phyloP scores from a whole-genome alignment of 169 alveolate species.

The Blepharisma undulans region DNA sequence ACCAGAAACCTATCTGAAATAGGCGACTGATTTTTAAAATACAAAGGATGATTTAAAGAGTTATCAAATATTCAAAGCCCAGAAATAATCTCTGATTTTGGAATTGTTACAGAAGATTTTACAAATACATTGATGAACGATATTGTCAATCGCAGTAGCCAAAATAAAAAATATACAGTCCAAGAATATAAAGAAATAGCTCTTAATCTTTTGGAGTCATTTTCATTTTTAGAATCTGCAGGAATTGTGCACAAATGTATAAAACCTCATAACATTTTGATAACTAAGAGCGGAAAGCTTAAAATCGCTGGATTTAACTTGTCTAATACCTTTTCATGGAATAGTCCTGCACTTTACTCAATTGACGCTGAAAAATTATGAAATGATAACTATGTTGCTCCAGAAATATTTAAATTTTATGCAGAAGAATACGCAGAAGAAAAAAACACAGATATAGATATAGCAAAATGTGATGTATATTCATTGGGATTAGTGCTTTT shows the following conservation, averaged over 20 bases:
- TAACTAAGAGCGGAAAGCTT: not conserved
- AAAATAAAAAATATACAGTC: not conserved
- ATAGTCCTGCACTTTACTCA: not conserved
- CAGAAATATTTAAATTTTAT: not conserved
- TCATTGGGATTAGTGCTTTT: not conserved
- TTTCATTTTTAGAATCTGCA: not conserved
- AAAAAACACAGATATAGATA: not conserved
- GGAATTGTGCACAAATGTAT: not conserved
- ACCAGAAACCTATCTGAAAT: not conserved
- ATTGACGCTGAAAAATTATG: not conserved
- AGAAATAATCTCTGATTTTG: not conserved
- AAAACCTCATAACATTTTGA: not conserved
- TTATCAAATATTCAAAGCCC: not conserved
- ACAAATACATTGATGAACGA: not conserved
- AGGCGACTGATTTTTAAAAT: not conserved
- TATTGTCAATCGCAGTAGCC: not conserved
- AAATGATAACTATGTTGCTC: not conserved
- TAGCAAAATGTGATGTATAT: not conserved
- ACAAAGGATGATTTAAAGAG: not conserved
- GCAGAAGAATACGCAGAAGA: no score
- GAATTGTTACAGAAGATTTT: not conserved
- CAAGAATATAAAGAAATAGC: not conserved
- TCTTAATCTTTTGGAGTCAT: not conserved
- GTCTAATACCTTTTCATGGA: no score
- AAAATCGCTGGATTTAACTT: not conserved